phyloP scores from a whole-genome alignment of 2,329 filamentous ascomycete genomes.

The Talaromyces sp. region DNA sequence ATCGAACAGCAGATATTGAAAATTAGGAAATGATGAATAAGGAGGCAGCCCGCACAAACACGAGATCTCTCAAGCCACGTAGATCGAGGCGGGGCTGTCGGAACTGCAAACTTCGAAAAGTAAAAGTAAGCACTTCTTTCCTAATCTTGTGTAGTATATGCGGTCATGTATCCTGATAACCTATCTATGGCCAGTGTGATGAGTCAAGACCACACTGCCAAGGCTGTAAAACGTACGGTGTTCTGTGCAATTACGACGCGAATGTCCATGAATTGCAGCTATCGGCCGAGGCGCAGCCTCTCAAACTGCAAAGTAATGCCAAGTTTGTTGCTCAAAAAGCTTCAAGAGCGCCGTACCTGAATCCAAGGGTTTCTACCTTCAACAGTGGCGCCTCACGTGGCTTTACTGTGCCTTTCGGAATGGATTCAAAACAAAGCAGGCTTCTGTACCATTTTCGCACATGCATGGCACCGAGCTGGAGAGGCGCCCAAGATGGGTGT shows the following conservation, averaged over 20 bases:
- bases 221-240: slow-evolving; percentile 43
- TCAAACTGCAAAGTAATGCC: not conserved
- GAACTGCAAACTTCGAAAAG: slow-evolving; percentile 52
- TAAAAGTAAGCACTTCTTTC: slow-evolving; percentile 41
- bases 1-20: not conserved
- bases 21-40: not conserved
- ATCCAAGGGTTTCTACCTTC: not conserved
- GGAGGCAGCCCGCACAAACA: not conserved
- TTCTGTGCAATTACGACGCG: slow-evolving; percentile 45
- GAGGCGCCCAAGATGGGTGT: not conserved
- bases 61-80: slow-evolving; percentile 10
- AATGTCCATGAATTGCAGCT: slow-evolving; percentile 39
- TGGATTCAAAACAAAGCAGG: not conserved
- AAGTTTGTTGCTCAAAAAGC: not conserved
- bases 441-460: not conserved
- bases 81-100: slow-evolving; percentile 50
- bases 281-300: not conserved
- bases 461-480: slow-evolving; percentile 1
- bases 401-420: not conserved
- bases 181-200: slow-evolving; percentile 41
- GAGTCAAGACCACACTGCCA: slow-evolving; percentile 46
- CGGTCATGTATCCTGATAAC: not conserved
- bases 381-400: not conserved
- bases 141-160: not conserved
- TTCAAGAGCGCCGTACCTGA: not conserved